Base-by-base conservation (phyloP, 305 asterid species). In the Fraxinus ornus region DNA sequence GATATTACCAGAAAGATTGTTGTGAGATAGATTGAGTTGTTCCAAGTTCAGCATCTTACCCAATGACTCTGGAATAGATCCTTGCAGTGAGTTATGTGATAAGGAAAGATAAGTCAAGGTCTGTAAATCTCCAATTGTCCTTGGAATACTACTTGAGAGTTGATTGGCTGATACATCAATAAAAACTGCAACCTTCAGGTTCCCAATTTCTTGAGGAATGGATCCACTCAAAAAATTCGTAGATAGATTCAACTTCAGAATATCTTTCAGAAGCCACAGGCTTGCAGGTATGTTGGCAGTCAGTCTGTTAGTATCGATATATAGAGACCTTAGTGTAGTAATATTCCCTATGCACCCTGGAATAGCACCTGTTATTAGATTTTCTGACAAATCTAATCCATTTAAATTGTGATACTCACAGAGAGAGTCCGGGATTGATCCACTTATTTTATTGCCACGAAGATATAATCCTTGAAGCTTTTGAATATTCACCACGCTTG, bases 301-400 rank as follows among this genome's bases (percentile, higher is more conserved):
- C 76, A 83, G 19, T 36, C 28, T 55, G 66, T 55, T 55, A 1
- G 3, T 0, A 4, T 4, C 0, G 7, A 49, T 49, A 49, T 4
- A 1, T 49, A 49, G 60, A 49, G 0, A 0, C 2, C 60, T 15
- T 49, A 49, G 60, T 15, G 60, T 4, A 15, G 21, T 4, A 49
- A 49, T 4, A 49, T 49, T 49, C 60, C 60, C 60, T 15, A 49
- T 4, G 60, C 60, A 49, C 21, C 0, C 0, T 49, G 60, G 0
- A 49, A 49, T 49, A 4, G 60, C 60, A 4, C 21, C 7, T 15
- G 60, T 1, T 49, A 49, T 15, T 4, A 0, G 21, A 49, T 49
- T 49, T 49, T 49, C 0, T 15, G 21, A 0, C 60, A 49, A 49
- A 0, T 0, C 0, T 0, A 49, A 0, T 4, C 0, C 0, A 49